A percentile compares a stretch with the other conserved stretches of the same genome.
Evolutionary conservation across 2,329 filamentous ascomycete genomes (phyloP).

Genomic region (Massarina eburnea): DNA sequence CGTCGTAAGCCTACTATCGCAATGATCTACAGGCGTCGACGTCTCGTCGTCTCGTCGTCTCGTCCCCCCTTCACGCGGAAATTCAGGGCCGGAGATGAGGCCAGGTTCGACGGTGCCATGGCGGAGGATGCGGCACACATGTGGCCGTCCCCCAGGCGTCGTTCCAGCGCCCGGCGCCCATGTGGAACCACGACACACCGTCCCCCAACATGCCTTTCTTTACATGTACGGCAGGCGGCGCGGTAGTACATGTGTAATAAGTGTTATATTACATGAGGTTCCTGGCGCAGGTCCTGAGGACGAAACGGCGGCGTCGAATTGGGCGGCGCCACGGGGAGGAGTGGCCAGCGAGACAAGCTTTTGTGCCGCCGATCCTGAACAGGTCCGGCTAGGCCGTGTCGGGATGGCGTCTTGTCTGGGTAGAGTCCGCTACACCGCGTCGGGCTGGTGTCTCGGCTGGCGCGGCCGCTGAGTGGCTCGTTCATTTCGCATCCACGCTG

Average conservation of each 20-base stretch:
- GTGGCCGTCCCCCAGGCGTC: too few species aligned
- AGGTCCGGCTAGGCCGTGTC: neutral
- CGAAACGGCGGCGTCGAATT: constrained; percentile 31
- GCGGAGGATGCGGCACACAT: neutral
- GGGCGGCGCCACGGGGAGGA: constrained; percentile 18
- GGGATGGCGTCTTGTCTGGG: constrained; percentile 4
- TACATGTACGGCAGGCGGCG: too few species aligned
- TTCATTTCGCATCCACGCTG: neutral
- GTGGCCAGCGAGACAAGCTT: constrained; percentile 25
- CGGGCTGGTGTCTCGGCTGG: constrained; percentile 12
- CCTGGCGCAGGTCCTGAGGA: constrained; percentile 22
- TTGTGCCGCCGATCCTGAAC: constrained; percentile 20
- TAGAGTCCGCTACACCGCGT: neutral
- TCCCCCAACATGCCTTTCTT: too few species aligned
- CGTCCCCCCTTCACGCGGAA: neutral
- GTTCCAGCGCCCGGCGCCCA: too few species aligned
- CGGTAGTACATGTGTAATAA: too few species aligned
- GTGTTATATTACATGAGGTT: too few species aligned
- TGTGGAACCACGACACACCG: too few species aligned
- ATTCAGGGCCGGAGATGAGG: neutral
- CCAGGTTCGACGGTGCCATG: neutral
- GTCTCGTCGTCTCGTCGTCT: neutral
- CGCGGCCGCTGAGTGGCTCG: constrained; percentile 3
- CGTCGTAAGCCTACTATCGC: too few species aligned
- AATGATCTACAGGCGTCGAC: neutral